phyloP scores from a whole-genome alignment of 2,329 filamentous ascomycete species.

The Paraphoma sp. region DNA sequence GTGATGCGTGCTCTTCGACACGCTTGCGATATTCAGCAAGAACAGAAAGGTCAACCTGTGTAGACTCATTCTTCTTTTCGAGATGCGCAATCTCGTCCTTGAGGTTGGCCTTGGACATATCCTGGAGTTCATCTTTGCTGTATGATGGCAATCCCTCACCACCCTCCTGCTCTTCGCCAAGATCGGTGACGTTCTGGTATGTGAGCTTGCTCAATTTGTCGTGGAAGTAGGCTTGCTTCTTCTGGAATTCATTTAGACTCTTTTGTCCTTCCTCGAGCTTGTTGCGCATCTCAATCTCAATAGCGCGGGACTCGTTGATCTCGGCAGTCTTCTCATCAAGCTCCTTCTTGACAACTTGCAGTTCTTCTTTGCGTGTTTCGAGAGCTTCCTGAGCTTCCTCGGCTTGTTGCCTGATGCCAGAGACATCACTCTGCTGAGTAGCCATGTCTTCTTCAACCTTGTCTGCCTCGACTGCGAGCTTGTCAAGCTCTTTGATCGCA shows the following conservation, averaged over 20 bases:
- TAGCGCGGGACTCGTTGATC: constrained; percentile 84
- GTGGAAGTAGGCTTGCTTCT: constrained; percentile 82
- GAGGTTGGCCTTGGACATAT: constrained; percentile 67
- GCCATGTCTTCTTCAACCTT: constrained; percentile 79
- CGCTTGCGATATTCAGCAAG: constrained; percentile 86
- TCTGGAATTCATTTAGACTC: constrained; percentile 82
- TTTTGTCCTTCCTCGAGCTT: constrained; percentile 98
- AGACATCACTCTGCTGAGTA: constrained; percentile 76
- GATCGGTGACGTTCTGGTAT: constrained; percentile 74
- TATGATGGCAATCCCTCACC: constrained; percentile 70
- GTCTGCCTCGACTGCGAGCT: constrained; percentile 74
- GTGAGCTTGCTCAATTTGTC: constrained; percentile 86
- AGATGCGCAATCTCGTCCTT: constrained; percentile 70
- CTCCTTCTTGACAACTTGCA: constrained; percentile 80
- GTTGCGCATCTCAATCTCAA: constrained; percentile 98
- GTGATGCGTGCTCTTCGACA: constrained; percentile 79
- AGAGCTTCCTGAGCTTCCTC: constrained; percentile 83
- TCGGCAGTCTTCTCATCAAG: constrained; percentile 85
- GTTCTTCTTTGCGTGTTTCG: constrained; percentile 78
- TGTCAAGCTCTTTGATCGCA: constrained; percentile 78
- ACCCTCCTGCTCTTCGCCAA: constrained; percentile 64
- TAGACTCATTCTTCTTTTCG: constrained; percentile 81
- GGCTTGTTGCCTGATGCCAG: constrained; percentile 73
- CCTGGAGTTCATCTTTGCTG: constrained; percentile 72
- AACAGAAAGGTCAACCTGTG: constrained; percentile 86